Base-by-base conservation (phyloP, 495 filamentous ascomycete species). In the Trichoderma parareesei region DNA sequence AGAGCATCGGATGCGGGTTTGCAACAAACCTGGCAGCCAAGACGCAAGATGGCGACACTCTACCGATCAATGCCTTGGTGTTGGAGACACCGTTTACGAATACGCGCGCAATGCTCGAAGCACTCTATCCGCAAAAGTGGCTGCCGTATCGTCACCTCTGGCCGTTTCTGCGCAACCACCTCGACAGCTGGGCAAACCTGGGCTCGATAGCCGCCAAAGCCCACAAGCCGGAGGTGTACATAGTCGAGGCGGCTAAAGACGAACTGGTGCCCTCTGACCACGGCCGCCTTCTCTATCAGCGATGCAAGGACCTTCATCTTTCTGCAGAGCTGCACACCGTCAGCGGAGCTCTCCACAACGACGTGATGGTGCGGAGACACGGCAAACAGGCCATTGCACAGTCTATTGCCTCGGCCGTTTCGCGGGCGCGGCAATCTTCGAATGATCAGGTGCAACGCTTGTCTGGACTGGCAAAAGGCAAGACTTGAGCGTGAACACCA, bases 51-150 rank as follows among this genome's bases (percentile, higher is more conserved):
- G 71, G 71, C 8, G 35, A 63, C 37, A 64, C 37, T 13, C 57
- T 74, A 59, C 68, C 72, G 6, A 61, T 73, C 67, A 43, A 68
- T 70, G 82, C 81, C 4, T 60, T 94, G 62, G 74, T 93, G 13
- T 78, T 93, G 11, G 90, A 94, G 68, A 92, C 90, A 0, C 90
- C 91, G 4, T 92, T 91, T 63, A 78, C 85, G 2, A 90, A 83
- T 63, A 82, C 91, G 63, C 76, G 81, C n/a, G 81, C 84, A 38
- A 91, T 95, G 89, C 76, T 95, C 18, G 75, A 83, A 38, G 83
- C 82, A 2, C 71, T 95, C 20, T 94, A 92, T 72, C 90, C 90
- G 10, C 89, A 93, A 69, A 88, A 84, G 66, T 93, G 90, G 90
- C 74, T 93, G 0, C 90, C 90, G 1, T 93, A 94, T 65, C 73